Evolutionary conservation across 169 alveolate genomes (phyloP), one percentile per base, ranked within the genome.

Genomic region (Eimeria acervulina): DNA sequence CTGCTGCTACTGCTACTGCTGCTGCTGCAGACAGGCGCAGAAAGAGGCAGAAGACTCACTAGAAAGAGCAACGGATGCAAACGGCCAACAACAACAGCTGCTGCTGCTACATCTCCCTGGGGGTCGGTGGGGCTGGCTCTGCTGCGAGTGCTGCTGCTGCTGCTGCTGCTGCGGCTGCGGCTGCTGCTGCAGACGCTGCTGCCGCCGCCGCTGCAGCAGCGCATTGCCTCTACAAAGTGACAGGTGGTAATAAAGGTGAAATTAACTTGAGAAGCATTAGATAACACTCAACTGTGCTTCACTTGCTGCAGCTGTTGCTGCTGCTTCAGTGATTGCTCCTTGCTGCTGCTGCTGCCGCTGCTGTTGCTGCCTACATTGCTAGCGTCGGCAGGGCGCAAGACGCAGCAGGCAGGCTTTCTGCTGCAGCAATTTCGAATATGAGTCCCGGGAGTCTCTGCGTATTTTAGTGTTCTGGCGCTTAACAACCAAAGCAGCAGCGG

Each of bases 101-200:
- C 55, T 33, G 87, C 51, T 76, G 61, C 81, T 7, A 70, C 87
- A 38, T 38, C 55, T 33, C 59, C 61, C 51, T 23, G 51, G 61
- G 87, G 87, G 59, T 28, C 52, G 59, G 87, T 76, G 87, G 87
- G 87, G 87, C 87, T 76, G 87, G 61, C 21, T 12, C 44, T 68
- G 80, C 80, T 68, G 80, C 80, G 23, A 33, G 80, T 68, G 87
- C 87, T 76, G 87, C 52, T 76, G 87, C 87, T 76, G 87, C 55
- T 76, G 87, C 87, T 76, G 87, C 87, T 28, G 87, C 87, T 76
- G 87, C 87, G 4, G 61, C 87, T 76, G 87, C 87, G 2, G 44
- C 87, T 10, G 31, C 87, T 33, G 87, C 87, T 12, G 87, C 87
- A 10, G 81, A 36, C 5, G 81, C 51, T 70, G 42, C 44, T 2